Base-by-base conservation (phyloP, 208 protist genomes). In the Strigomonas galati region DNA sequence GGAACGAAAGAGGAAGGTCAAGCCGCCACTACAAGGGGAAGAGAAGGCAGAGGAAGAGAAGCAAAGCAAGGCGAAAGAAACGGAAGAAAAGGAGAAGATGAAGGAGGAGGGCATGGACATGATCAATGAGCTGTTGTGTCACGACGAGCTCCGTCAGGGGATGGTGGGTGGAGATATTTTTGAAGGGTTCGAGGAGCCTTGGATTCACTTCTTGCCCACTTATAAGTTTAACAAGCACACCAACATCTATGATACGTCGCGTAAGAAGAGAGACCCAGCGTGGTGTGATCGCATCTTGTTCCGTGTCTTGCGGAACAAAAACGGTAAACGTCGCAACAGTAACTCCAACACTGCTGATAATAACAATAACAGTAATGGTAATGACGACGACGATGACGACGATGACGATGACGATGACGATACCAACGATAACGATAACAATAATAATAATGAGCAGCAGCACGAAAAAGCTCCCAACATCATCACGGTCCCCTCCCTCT, bases 241-340 rank as follows among this genome's bases (percentile, higher is more conserved):
- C 7, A 82, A 87, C 63, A 17, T 61, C n/a, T 96, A 94, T 60
- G 92, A 96, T 76, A 90, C 85, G 0, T 90, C 81, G 52, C 63
- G 76, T 10, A 94, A 93, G 67, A 68, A 73, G 56, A 76, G 92
- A 27, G 89, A 93, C 65, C 92, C 92, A 0, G 84, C 90, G 24
- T 97, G 90, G 90, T 94, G 87, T 37, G 92, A 97, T 59, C 82
- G 92, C 32, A 78, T 97, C 23, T 75, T 97, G 14, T 97, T 93
- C 51, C 86, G 89, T 30, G 74, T 89, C 0, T 30, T 79, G 12
- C 64, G 62, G 14, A 64, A 62, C 31, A 19, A 28, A 1, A 32
- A 21, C 12, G 15, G 40, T 7, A 27, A 32, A 1, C 23, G 40
- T 2, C n/a, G 21, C 21, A 24, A 1, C 12, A 5, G 17, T 46